A percentile compares a stretch with the other conserved stretches of the same genome.
phyloP scores from a whole-genome alignment of 306 rosid genomes.

The Cotoneaster glaucophyllus region DNA sequence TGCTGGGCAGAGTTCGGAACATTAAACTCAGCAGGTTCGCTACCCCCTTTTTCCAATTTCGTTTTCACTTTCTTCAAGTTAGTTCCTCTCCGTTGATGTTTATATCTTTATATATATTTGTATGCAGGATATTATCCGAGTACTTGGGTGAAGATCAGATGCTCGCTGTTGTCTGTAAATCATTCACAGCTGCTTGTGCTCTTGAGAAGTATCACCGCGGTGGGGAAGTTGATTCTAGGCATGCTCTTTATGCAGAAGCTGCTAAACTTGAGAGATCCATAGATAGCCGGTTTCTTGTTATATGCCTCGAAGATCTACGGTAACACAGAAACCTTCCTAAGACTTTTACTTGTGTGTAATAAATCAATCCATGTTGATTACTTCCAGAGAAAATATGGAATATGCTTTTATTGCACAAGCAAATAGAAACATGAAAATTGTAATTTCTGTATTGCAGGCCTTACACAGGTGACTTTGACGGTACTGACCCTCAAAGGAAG shows the following conservation, averaged over 20 bases:
- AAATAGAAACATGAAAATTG: background rate
- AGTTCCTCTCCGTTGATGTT: background rate
- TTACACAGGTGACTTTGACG: slow-evolving; percentile 14
- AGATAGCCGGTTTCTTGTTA: slow-evolving; percentile 34
- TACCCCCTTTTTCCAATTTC: background rate
- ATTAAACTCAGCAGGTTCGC: slow-evolving; percentile 52
- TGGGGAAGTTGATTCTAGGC: slow-evolving; percentile 36
- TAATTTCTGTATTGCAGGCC: slow-evolving; percentile 31
- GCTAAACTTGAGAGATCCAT: slow-evolving; percentile 29
- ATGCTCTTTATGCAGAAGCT: slow-evolving; percentile 35
- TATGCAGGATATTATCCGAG: slow-evolving; percentile 53
- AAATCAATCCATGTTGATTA: no score
- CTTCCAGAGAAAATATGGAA: background rate
- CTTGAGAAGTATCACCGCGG: slow-evolving; percentile 34
- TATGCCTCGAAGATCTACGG: slow-evolving; percentile 54
- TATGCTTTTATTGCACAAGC: background rate
- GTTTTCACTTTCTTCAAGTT: background rate
- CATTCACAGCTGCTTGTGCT: slow-evolving; percentile 33
- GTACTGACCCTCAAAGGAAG: slow-evolving; percentile 40
- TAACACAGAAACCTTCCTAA: slow-evolving; percentile 1
- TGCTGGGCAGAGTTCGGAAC: slow-evolving; percentile 45
- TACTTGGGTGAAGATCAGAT: slow-evolving; percentile 55
- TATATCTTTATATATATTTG: slow-evolving; percentile 2
- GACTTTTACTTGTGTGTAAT: no score
- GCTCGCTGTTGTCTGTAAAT: slow-evolving; percentile 50